Base-by-base conservation (phyloP, 306 rosid species). In the Coriaria nepalensis region DNA sequence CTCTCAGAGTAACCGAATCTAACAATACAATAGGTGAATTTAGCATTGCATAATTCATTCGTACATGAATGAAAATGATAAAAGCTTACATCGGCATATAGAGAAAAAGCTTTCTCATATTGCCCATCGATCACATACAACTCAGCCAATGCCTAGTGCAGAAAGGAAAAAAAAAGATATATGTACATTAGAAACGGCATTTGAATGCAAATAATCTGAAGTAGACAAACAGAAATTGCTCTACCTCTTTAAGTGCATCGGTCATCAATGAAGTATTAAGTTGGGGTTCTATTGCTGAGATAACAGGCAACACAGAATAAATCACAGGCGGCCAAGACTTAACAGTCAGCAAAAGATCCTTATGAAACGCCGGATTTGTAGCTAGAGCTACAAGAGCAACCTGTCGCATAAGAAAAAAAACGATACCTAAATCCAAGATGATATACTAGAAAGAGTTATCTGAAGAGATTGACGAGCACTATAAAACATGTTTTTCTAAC, bases 331-430 rank as follows among this genome's bases (percentile, higher is more conserved):
- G 94, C 98, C 95, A 90, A 56, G 87, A 75, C 71, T 78, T 90
- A 50, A 90, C 70, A 49, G 82, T 77, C 44, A 69, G 60, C 60
- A 82, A 63, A 60, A 90, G 87, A 66, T 71, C 87, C 77, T 73
- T 65, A 69, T 90, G 98, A 73, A 77, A 81, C 43, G 79, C 68
- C 57, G 92, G 79, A 74, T 79, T 85, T 67, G 95, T 75, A 60
- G 94, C 92, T 62, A 90, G 63, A 37, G 98, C 94, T 62, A 90
- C 95, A 47, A 90, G 94, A 68, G 98, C 87, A 72, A 90, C 95
- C 98, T 90, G 75, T 37, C 20, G 66, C 69, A 49, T 64, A 52
- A 12, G 58, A 29, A 53, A 48, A 52, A 65, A 53, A 52, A 49
- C 53, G 61, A 6, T 35, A 20, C 45, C 50, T 37, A 33, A 57